Percentiles rank a stretch among this genome's conserved stretches.
Conservation (phyloP, 192 early-diverging fungal species). For the Fimicolochytrium jonesii region DNA sequence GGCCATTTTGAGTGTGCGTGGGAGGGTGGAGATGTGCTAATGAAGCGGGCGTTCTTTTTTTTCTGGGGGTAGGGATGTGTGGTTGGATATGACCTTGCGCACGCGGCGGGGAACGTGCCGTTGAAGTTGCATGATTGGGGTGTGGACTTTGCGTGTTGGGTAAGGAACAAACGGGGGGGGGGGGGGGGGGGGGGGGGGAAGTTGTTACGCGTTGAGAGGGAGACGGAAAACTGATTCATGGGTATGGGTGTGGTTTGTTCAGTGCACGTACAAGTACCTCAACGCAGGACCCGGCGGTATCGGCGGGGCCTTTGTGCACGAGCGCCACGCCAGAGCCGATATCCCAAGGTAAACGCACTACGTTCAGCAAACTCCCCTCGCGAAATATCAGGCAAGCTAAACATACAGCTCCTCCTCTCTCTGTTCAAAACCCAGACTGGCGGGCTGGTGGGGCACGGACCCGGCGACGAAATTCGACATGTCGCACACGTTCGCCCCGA, state of each 20-base stretch:
- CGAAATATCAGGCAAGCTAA: too few species aligned
- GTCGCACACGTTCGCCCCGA: conserved; percentile 77
- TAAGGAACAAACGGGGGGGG: too few species aligned
- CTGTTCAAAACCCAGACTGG: conserved; percentile 53
- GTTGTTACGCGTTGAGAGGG: too few species aligned
- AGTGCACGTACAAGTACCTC: conserved; percentile 97
- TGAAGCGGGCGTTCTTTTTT: too few species aligned
- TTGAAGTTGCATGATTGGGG: conserved; percentile 90
- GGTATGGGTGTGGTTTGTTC: too few species aligned
- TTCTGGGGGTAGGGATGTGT: conserved; percentile 89
- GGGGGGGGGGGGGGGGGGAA: too few species aligned
- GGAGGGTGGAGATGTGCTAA: neutral
- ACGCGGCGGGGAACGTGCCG: conserved; percentile 91
- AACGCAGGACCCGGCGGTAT: conserved; percentile 97
- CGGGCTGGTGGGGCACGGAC: conserved; percentile 94
- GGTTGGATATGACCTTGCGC: conserved; percentile 93
- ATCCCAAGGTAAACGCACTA: conserved; percentile 53
- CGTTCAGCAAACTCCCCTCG: neutral
- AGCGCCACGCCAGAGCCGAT: conserved; percentile 61
- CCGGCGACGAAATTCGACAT: conserved; percentile 81
- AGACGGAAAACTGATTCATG: too few species aligned
- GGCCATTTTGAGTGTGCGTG: neutral
- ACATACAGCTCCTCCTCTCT: too few species aligned
- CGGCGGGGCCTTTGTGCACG: conserved; percentile 86
- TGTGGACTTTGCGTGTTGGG: conserved; percentile 96